Evolutionary conservation across 169 alveolate species (phyloP).

Genomic region (Plasmodium adleri): DNA sequence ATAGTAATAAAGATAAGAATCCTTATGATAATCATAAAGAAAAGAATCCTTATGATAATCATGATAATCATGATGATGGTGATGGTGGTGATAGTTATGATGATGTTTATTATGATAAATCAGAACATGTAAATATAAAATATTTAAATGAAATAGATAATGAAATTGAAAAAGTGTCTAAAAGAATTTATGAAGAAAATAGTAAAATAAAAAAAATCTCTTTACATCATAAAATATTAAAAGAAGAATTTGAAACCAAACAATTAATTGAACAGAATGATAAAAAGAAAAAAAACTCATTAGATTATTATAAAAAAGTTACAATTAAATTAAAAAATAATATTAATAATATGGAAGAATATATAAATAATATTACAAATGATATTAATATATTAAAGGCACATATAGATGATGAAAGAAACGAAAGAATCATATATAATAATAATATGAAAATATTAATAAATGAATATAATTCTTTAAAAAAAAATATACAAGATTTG

Average conservation of each 20-base stretch:
- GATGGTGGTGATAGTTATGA: no score
- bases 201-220: slow-evolving; percentile 74
- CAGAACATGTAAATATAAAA: slow-evolving; percentile 21
- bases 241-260: slow-evolving; percentile 69
- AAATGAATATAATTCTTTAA: slow-evolving; percentile 66
- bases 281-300: slow-evolving; percentile 52
- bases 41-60: no score
- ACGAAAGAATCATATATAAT: slow-evolving; percentile 69
- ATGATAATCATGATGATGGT: no score
- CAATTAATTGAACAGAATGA: slow-evolving; percentile 56
- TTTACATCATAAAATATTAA: slow-evolving; percentile 64
- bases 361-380: slow-evolving; percentile 71
- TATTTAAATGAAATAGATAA: slow-evolving; percentile 58
- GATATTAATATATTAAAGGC: slow-evolving; percentile 60
- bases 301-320: slow-evolving; percentile 59
- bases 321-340: slow-evolving; percentile 55
- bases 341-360: slow-evolving; percentile 67
- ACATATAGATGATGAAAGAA: slow-evolving; percentile 72
- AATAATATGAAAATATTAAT: slow-evolving; percentile 69
- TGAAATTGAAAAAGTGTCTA: slow-evolving; percentile 69
- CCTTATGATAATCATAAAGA: no score
- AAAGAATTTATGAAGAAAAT: slow-evolving; percentile 70
- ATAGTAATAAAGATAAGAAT: no score
- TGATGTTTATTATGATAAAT: no score
- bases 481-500: slow-evolving; percentile 48